Percentiles rank a stretch among this genome's conserved stretches.
These are phyloP conservation scores for Penicillium longicatenatum DNA, from an alignment of 495 filamentous ascomycete genomes.

Conservation along the genomic window DNA sequence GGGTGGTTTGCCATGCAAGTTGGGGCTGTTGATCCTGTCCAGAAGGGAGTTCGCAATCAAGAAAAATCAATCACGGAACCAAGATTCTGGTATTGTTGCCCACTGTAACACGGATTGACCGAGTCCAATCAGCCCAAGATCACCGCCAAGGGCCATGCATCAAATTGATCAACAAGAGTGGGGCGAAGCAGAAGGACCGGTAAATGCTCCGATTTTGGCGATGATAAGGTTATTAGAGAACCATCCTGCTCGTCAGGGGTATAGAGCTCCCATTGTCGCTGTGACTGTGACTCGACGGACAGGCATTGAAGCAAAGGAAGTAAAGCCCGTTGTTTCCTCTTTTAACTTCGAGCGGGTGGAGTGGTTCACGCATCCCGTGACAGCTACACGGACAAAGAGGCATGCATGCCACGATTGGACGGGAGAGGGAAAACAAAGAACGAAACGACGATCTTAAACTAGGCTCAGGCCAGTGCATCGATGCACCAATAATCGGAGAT, in stretches of 20 bases:
- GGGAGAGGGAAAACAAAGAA: background rate
- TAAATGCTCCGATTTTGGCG: slow-evolving; percentile 23
- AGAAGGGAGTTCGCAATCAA: background rate
- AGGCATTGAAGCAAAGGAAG: no score
- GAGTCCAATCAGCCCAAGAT: slow-evolving; percentile 3
- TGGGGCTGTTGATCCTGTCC: background rate
- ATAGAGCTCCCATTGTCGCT: background rate
- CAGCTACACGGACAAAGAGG: slow-evolving; percentile 13
- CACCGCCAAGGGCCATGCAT: slow-evolving; percentile 29
- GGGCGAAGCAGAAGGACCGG: slow-evolving; percentile 17
- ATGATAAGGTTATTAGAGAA: slow-evolving; percentile 10
- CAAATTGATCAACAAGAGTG: slow-evolving; percentile 30
- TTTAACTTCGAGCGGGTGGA: background rate
- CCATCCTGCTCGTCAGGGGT: background rate
- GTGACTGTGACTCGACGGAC: no score
- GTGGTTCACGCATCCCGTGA: slow-evolving; percentile 17
- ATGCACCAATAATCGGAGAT: slow-evolving; percentile 22
- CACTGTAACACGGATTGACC: background rate
- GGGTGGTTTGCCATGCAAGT: slow-evolving; percentile 1
- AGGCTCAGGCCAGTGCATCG: background rate
- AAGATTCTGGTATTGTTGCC: background rate
- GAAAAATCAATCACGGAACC: background rate
- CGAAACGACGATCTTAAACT: background rate
- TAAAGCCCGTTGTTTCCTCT: no score
- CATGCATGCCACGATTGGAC: slow-evolving; percentile 17